Evolutionary conservation across 2,329 filamentous ascomycete species (phyloP), one percentile per base, ranked within the genome.

Genomic region (Aspergillus alliaceus): DNA sequence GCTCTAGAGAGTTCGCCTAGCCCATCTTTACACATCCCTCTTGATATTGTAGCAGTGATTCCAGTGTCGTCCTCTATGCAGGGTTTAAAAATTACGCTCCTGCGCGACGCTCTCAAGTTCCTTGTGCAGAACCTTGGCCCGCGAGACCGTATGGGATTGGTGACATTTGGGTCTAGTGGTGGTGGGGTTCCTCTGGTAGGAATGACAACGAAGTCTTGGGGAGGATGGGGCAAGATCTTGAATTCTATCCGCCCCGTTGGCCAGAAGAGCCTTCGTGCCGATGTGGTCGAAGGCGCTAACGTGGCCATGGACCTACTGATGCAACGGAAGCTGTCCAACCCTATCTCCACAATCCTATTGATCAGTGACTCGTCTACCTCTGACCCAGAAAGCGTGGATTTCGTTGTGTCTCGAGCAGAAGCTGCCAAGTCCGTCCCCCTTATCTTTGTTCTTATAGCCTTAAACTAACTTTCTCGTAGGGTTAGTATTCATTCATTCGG

Each of bases 21-120:
- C 73, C 93, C 48, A 90, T 97, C 73, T 0, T 76, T 96, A 29
- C 95, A 99, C 71, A 91, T 98, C 15, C 93, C 95, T 1, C 86
- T 98, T 53, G 95, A 99, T 70, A 87, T 99, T 29, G 93, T 99
- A 0, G 91, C 98, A 0, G 95, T 99, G 22, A 93, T 99, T 32
- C 95, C 95, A 0, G 92, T 99, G 6, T 98, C 95, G 0, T 96
- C 93, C 1, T 98, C 95, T 0, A 99, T 98, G 93, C 95, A 98
- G 75, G 95, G 95, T n/a, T 85, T 99, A 59, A 99, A 99, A 79
- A 97, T 98, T 70, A 96, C 93, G 60, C 82, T 99, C 1, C 86
- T 99, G 14, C 88, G 92, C 40, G 95, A 99, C 74, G 90, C 93
- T 0, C 82, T 99, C 34, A 91, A 90, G 58, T 99, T 98, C 73